phyloP scores from a whole-genome alignment of 176 grass and related monocot species.

The Musa schizocarpa region DNA sequence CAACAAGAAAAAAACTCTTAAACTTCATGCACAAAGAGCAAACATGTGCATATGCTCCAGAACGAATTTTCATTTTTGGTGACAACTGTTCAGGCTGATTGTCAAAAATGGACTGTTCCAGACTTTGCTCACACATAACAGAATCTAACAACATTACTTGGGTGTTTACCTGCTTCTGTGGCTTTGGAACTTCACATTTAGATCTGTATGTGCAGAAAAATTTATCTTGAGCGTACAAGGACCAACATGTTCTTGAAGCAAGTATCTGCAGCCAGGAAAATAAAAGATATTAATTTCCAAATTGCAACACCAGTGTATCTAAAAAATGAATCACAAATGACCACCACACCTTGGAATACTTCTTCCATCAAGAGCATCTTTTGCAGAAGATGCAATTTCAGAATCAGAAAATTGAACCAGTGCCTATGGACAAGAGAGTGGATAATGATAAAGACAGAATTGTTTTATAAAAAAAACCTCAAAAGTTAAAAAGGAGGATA shows the following conservation, averaged over 20 bases:
- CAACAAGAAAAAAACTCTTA: no score
- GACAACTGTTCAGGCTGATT: no score
- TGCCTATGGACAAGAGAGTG: slow-evolving; percentile 34
- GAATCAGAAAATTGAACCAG: slow-evolving; percentile 84
- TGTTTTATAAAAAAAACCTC: background rate
- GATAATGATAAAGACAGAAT: slow-evolving; percentile 14
- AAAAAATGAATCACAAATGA: no score
- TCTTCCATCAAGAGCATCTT: slow-evolving; percentile 89
- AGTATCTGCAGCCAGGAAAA: slow-evolving; percentile 40
- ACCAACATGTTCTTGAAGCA: slow-evolving; percentile 77
- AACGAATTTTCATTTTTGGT: no score
- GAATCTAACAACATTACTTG: no score
- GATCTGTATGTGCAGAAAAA: slow-evolving; percentile 88
- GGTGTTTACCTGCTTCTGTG: slow-evolving; percentile 64
- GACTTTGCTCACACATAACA: no score
- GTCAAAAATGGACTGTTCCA: background rate
- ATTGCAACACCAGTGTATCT: background rate
- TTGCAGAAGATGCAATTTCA: slow-evolving; percentile 74
- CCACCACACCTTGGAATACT: slow-evolving; percentile 73
- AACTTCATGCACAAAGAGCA: no score
- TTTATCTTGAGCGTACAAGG: slow-evolving; percentile 69
- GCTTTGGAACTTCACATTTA: slow-evolving; percentile 96
- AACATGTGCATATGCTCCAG: no score
- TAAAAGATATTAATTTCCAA: slow-evolving; percentile 5
- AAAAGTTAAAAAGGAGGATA: background rate